Percentiles rank a stretch among this genome's conserved stretches.
Conservation (phyloP, 2,329 filamentous ascomycete genomes). For the Tetracladium maxilliforme region DNA sequence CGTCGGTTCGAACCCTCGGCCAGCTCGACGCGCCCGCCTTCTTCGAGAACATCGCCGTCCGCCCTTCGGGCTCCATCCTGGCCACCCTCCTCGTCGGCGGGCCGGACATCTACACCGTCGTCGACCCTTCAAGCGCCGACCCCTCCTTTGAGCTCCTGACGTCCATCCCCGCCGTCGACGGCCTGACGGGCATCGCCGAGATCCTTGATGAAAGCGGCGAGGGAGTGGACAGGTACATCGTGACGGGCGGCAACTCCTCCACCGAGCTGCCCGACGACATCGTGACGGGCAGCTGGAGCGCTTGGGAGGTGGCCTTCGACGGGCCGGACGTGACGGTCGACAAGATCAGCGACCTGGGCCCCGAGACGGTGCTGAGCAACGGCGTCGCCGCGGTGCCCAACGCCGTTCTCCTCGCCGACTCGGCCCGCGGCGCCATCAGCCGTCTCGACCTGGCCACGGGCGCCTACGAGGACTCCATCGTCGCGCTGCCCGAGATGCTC, state of each 20-base stretch:
- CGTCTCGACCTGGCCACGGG: constrained; percentile 5
- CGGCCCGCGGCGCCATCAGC: constrained; percentile 5
- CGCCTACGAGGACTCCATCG: constrained; percentile 1
- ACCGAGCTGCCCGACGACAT: constrained; percentile 2
- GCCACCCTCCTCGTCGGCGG: constrained; percentile 14
- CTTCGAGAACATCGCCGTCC: constrained; percentile 18
- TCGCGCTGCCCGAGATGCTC: constrained; percentile 5
- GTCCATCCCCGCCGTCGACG: constrained; percentile 11
- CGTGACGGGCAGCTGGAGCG: constrained; percentile 4
- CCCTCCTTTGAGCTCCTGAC: constrained; percentile 11
- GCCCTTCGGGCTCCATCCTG: constrained; percentile 15
- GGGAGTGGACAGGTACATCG: constrained; percentile 6
- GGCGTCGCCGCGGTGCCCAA: constrained; percentile 5
- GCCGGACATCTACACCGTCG: constrained; percentile 13
- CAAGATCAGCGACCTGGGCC: constrained; percentile 6
- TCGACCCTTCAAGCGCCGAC: constrained; percentile 10
- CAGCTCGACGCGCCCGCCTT: too few relatives aligned
- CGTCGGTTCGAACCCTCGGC: too few relatives aligned
- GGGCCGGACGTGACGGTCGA: constrained; percentile 4
- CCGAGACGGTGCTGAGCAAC: constrained; percentile 8
- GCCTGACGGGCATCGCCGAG: constrained; percentile 17
- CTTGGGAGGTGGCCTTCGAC: constrained; percentile 8
- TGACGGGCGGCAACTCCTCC: constrained; percentile 4
- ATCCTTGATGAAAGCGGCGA: too few relatives aligned
- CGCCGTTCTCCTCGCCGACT: constrained; percentile 8